Conservation (phyloP, 1,284 basidiomycete genomes). For the Microbotryum silenes-acaulis region DNA sequence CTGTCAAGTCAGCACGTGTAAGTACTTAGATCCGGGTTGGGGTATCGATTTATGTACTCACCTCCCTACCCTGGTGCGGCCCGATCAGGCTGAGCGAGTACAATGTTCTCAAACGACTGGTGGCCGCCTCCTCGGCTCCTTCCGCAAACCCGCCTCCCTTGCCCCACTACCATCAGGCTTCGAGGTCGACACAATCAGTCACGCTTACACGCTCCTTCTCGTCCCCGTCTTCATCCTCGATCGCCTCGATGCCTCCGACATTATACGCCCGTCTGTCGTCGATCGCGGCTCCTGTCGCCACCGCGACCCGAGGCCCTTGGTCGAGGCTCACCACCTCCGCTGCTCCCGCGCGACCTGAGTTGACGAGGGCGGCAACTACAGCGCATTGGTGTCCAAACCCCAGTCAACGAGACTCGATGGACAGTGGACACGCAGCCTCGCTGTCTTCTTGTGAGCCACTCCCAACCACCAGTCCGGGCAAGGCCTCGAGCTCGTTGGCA, state of each 20-base stretch:
- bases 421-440: too few species aligned
- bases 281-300: constrained; percentile 3
- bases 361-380: too few species aligned
- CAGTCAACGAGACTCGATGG: too few species aligned
- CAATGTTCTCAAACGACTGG: constrained; percentile 22
- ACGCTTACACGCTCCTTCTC: neutral
- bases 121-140: constrained; percentile 1
- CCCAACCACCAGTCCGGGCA: too few species aligned
- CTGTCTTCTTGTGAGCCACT: too few species aligned
- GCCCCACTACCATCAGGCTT: neutral
- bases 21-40: neutral
- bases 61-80: neutral
- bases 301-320: too few species aligned
- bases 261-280: neutral
- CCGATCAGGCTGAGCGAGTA: constrained; percentile 17
- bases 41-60: neutral
- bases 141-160: neutral
- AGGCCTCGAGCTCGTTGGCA: too few species aligned
- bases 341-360: too few species aligned
- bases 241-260: neutral
- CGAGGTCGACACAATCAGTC: neutral
- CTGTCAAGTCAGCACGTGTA: constrained; percentile 23
- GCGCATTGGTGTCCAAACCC: too few species aligned
- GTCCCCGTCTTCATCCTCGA: neutral
- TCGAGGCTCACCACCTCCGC: too few species aligned